Conservation (phyloP, 2,329 filamentous ascomycete species). For the Calycina marina region DNA sequence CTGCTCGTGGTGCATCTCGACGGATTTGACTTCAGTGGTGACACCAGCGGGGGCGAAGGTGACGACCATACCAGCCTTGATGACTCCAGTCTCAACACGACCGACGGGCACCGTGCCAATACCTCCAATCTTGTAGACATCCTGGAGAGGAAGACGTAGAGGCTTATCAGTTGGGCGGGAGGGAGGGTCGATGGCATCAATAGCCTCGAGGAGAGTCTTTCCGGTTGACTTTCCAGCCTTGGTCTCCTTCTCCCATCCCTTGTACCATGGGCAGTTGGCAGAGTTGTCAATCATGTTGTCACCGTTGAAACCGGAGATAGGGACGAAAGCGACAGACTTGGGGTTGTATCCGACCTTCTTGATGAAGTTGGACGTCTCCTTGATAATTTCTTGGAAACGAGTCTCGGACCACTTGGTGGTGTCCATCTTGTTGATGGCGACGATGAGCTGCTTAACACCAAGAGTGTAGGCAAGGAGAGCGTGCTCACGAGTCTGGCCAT, state of each 20-base stretch:
- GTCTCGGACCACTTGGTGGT: slow-evolving; percentile 96
- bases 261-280: slow-evolving; percentile 98
- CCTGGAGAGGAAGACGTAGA: slow-evolving; percentile 99
- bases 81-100: slow-evolving; percentile 93
- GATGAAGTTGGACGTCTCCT: slow-evolving; percentile 99
- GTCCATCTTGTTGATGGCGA: slow-evolving; percentile 99
- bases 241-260: slow-evolving; percentile 99
- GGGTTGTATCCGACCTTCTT: slow-evolving; percentile 99
- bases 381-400: slow-evolving; percentile 98
- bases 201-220: slow-evolving; percentile 98
- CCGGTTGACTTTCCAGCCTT: slow-evolving; percentile 73
- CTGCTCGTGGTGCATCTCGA: slow-evolving; percentile 99
- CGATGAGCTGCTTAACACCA: slow-evolving; percentile 99
- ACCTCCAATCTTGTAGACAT: slow-evolving; percentile 99
- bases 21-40: slow-evolving; percentile 99
- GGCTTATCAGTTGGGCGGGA: slow-evolving; percentile 96
- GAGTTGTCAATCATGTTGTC: slow-evolving; percentile 97
- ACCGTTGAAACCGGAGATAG: slow-evolving; percentile 99
- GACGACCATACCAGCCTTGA: slow-evolving; percentile 64
- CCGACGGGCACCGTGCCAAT: slow-evolving; percentile 99
- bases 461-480: slow-evolving; percentile 99
- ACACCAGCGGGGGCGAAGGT: slow-evolving; percentile 98
- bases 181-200: slow-evolving; percentile 88
- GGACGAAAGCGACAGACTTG: slow-evolving; percentile 95
- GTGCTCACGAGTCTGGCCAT: slow-evolving; percentile 99